Evolutionary conservation across 345 rosid species (phyloP).

Genomic region (Camelina neglecta): DNA sequence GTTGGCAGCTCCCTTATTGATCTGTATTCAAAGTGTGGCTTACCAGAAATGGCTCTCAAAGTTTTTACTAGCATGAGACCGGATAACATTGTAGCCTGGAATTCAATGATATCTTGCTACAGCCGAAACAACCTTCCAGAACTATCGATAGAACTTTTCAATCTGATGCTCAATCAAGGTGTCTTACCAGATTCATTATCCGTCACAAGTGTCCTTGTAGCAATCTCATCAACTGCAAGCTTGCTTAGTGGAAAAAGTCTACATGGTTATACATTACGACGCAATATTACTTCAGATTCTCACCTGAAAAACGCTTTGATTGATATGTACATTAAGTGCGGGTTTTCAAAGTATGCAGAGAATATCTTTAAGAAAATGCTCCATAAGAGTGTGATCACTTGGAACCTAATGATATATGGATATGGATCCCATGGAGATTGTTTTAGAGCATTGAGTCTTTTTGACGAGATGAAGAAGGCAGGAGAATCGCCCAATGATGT

Average conservation of each 20-base stretch:
- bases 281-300: conserved; percentile 50
- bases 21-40: conserved; percentile 76
- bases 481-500: conserved; percentile 63
- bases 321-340: conserved; percentile 88
- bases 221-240: conserved; percentile 67
- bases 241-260: conserved; percentile 65
- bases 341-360: conserved; percentile 58
- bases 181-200: conserved; percentile 65
- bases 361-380: conserved; percentile 56
- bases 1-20: conserved; percentile 73
- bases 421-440: conserved; percentile 77
- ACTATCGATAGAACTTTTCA: conserved; percentile 55
- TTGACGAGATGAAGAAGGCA: conserved; percentile 61
- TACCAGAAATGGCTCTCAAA: conserved; percentile 58
- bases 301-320: conserved; percentile 70
- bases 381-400: conserved; percentile 61
- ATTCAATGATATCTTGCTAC: conserved; percentile 75
- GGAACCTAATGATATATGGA: conserved; percentile 82
- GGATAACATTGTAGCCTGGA: conserved; percentile 75
- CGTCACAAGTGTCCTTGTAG: conserved; percentile 69
- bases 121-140: conserved; percentile 67
- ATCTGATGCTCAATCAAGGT: conserved; percentile 48
- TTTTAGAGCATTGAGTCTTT: conserved; percentile 54
- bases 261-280: conserved; percentile 69
- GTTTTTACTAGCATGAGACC: conserved; percentile 58